phyloP scores from a whole-genome alignment of 1,139 yeast species.

The Suhomyces anneliseae region DNA sequence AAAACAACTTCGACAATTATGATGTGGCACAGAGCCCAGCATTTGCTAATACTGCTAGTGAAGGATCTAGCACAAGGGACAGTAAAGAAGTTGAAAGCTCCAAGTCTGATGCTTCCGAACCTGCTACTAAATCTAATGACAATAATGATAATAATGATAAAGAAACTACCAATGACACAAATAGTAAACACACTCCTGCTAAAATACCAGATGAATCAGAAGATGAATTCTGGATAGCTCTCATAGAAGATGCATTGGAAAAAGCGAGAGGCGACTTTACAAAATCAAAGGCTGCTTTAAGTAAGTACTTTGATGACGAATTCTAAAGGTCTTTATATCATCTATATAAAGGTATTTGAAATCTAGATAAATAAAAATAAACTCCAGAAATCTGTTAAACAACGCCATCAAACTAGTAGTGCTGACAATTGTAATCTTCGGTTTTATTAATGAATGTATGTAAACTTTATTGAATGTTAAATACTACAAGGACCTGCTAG shows the following conservation, averaged over 20 bases:
- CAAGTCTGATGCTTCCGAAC: neutral
- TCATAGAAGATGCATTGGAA: constrained; percentile 55
- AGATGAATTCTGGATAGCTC: constrained; percentile 49
- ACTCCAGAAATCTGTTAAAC: neutral
- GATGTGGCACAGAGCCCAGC: constrained; percentile 16
- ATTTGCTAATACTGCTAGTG: neutral
- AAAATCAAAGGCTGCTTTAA: constrained; percentile 56
- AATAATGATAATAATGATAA: constrained; percentile 8
- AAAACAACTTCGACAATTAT: constrained; percentile 45
- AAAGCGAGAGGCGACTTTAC: constrained; percentile 59
- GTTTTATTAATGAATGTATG: neutral
- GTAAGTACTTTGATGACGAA: constrained; percentile 56
- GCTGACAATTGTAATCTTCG: neutral
- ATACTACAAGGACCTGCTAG: too few species aligned
- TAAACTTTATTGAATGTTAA: too few species aligned
- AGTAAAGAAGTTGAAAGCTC: constrained; percentile 1
- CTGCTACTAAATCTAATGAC: constrained; percentile 1
- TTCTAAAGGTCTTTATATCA: constrained; percentile 23
- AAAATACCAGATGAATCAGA: constrained; percentile 19
- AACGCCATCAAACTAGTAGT: neutral
- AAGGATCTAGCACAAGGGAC: neutral
- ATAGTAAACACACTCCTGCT: neutral
- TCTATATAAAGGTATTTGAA: constrained; percentile 2
- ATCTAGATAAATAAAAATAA: constrained; percentile 1
- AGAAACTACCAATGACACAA: constrained; percentile 4